A percentile compares a stretch with the other conserved stretches of the same genome.
phyloP scores from a whole-genome alignment of 768 basidiomycete genomes.

The Lactifluus pinguis region DNA sequence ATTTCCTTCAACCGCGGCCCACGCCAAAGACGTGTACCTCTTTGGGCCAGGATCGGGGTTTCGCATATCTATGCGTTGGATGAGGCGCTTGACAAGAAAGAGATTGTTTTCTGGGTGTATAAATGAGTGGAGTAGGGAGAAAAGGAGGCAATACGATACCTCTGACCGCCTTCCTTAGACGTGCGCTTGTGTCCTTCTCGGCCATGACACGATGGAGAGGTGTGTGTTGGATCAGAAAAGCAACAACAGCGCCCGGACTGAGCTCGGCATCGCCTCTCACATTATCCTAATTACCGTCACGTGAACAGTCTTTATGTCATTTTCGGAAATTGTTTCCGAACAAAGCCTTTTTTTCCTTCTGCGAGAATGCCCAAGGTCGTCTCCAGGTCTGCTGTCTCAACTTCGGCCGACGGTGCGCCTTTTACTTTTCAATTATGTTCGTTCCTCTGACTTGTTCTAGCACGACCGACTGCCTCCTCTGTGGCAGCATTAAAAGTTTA shows the following conservation, averaged over 20 bases:
- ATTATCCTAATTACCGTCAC: conserved; percentile 8
- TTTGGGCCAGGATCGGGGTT: conserved; percentile 74
- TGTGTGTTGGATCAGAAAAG: conserved; percentile 20
- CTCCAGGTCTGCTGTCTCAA: conserved; percentile 80
- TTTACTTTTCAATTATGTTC: background rate
- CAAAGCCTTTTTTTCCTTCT: background rate
- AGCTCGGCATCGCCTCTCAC: conserved; percentile 9
- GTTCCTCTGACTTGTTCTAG: conserved; percentile 30
- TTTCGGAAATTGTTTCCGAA: background rate
- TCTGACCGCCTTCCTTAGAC: conserved; percentile 74
- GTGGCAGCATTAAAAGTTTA: conserved; percentile 72
- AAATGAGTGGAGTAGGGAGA: background rate
- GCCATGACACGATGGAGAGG: conserved; percentile 44
- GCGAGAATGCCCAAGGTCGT: conserved; percentile 80
- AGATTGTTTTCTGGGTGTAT: conserved; percentile 76
- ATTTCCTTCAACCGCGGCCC: conserved; percentile 82
- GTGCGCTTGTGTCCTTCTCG: conserved; percentile 68
- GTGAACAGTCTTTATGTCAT: background rate
- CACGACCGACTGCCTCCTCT: conserved; percentile 71
- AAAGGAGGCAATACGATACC: conserved; percentile 32
- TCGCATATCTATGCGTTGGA: conserved; percentile 80
- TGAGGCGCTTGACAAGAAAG: conserved; percentile 81
- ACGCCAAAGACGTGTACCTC: conserved; percentile 82
- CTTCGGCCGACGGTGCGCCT: conserved; percentile 70
- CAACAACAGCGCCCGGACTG: conserved; percentile 12